Base-by-base conservation (phyloP, 2,329 filamentous ascomycete genomes). In the Thielaviopsis ethacetica region DNA sequence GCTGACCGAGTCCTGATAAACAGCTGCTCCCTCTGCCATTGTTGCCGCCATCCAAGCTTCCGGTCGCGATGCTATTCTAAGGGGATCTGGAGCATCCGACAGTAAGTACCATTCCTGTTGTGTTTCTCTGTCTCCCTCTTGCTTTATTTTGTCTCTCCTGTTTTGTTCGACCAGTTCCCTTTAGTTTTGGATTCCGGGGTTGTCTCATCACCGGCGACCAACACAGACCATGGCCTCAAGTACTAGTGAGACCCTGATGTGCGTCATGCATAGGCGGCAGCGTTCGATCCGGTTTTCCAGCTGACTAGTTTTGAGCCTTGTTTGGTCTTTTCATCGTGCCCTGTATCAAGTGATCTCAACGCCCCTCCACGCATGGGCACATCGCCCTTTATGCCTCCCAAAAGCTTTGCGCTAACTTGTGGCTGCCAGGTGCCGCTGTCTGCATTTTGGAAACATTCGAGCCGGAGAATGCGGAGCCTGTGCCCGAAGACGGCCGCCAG, bases 41-140 rank as follows among this genome's bases (percentile, higher is more conserved):
- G 90, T 96, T 30, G 77, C 84, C 63, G 86, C 91, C 7, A 95
- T 97, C 63, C 87, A 96, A 73, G 77, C 79, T 52, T 96, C 91
- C 10, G 93, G 93, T 57, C 83, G 90, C 67, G 91, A 97, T 79
- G 91, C 91, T 53, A 96, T 98, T 67, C 74, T 98, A 60, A 85
- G 93, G 65, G 93, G 93, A 59, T 91, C 86, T 61, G 93, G 93
- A 63, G 80, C 78, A 65, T 85, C 88, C 68, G 85, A 96, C 72
- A 88, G 88, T 91, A 76, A 58, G 61, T 56, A 38, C 5, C 27
- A 2, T 38, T 17, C 55, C n/a, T 57, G 12, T 24, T 34, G 1
- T 47, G 12, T 30, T 38, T 58, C 58, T 53, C 62, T 10, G 34
- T 17, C 19, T 44, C 41, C 15, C 53, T 54, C 19, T 38, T 10